Percentiles rank a stretch among this genome's conserved stretches.
These are phyloP conservation scores for Aspergillus pseudoviridinutans DNA, from an alignment of 2,329 filamentous ascomycete genomes.

Conservation along the genomic window DNA sequence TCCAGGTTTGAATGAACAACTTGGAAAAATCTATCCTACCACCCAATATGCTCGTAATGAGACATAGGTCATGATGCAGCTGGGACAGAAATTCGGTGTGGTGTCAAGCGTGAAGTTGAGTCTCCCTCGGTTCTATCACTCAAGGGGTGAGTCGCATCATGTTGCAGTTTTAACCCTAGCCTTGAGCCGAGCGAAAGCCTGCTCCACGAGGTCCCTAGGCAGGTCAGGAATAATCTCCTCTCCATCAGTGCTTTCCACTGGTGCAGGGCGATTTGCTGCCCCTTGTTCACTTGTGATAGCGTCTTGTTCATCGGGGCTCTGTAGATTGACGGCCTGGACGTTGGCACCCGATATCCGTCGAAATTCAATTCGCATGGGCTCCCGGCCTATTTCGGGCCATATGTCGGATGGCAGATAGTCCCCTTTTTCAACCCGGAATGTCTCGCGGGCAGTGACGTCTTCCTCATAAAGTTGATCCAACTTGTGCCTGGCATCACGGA, in stretches of 20 bases:
- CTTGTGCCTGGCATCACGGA: constrained; percentile 71
- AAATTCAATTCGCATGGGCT: constrained; percentile 48
- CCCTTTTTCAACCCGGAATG: constrained; percentile 76
- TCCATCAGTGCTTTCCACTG: constrained; percentile 13
- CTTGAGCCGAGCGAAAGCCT: constrained; percentile 40
- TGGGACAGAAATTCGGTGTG: not conserved
- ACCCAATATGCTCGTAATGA: not conserved
- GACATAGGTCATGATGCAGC: not conserved
- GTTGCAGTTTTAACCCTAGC: constrained; percentile 22
- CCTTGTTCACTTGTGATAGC: constrained; percentile 4
- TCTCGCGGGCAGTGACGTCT: constrained; percentile 69
- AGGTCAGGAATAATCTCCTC: constrained; percentile 41
- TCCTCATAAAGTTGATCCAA: constrained; percentile 70
- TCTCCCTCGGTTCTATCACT: not conserved
- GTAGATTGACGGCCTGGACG: constrained; percentile 20
- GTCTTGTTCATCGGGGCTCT: constrained; percentile 8
- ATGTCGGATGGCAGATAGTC: constrained; percentile 84
- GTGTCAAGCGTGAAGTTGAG: too few relatives aligned
- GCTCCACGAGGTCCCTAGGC: constrained; percentile 40
- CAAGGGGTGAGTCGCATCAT: constrained; percentile 1
- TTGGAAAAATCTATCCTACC: not conserved
- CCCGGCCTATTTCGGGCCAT: constrained; percentile 68
- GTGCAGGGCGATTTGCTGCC: constrained; percentile 4
- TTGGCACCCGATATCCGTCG: constrained; percentile 33
- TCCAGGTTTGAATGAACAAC: not conserved